Percentiles rank a stretch among this genome's conserved stretches.
Conservation (phyloP, 768 basidiomycete genomes). For the Tulasnella sp. region DNA sequence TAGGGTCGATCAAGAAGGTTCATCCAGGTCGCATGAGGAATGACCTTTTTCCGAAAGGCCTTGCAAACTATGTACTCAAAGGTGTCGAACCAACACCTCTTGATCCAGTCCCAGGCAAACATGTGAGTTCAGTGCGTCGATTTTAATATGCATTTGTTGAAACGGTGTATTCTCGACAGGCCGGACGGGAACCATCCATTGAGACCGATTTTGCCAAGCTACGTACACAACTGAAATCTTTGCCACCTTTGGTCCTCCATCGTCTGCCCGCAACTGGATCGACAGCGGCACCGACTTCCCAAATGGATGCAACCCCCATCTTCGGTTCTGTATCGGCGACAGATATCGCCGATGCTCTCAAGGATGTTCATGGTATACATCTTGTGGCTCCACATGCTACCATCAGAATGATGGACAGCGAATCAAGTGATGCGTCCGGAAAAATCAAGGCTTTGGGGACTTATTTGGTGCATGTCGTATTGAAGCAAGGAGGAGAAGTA, state of each 20-base stretch:
- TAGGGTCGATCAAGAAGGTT: constrained; percentile 15
- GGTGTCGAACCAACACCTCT: constrained; percentile 1
- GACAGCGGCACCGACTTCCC: neutral
- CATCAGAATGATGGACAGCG: neutral
- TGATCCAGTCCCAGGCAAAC: neutral
- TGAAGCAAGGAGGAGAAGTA: constrained; percentile 13
- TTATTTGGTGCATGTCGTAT: constrained; percentile 4
- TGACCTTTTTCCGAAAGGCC: constrained; percentile 8
- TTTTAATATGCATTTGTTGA: neutral
- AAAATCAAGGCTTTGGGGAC: constrained; percentile 11
- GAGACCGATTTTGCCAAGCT: constrained; percentile 8
- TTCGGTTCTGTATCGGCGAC: constrained; percentile 15
- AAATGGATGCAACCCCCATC: neutral
- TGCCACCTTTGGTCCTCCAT: constrained; percentile 10
- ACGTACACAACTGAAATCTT: neutral
- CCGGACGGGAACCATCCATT: neutral
- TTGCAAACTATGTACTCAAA: constrained; percentile 16
- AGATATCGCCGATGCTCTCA: constrained; percentile 9
- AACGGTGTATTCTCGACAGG: neutral
- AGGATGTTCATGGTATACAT: neutral
- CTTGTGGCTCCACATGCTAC: constrained; percentile 12
- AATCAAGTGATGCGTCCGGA: neutral
- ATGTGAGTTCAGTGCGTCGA: neutral
- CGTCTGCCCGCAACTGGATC: neutral
- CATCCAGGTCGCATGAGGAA: constrained; percentile 16